phyloP scores from a whole-genome alignment of 2,329 filamentous ascomycete genomes.

The Elsinoe necatrix region DNA sequence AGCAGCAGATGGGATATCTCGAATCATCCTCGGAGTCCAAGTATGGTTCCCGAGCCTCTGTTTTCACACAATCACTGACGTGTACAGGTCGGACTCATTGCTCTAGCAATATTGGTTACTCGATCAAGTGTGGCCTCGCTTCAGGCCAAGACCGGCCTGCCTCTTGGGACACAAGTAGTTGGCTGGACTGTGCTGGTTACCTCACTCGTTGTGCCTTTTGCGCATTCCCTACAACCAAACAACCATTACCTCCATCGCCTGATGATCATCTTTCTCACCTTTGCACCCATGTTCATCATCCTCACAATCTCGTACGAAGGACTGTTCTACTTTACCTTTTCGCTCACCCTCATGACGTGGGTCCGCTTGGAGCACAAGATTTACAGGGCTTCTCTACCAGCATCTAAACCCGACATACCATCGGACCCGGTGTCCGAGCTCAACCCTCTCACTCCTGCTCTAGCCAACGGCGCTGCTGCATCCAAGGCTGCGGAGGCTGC shows the following conservation, averaged over 20 bases:
- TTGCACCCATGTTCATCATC: conserved; percentile 88
- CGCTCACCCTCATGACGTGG: conserved; percentile 74
- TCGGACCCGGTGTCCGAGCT: conserved; percentile 21
- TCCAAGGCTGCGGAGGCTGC: conserved; percentile 27
- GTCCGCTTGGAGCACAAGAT: conserved; percentile 81
- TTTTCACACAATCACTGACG: conserved; percentile 14
- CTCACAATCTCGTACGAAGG: conserved; percentile 96
- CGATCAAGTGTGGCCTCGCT: conserved; percentile 76
- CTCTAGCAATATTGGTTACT: conserved; percentile 78
- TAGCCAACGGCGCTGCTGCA: conserved; percentile 29
- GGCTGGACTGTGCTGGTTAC: conserved; percentile 71
- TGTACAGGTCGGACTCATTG: conserved; percentile 60
- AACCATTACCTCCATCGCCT: conserved; percentile 85
- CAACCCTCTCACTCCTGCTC: conserved; percentile 29
- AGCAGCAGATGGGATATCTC: conserved; percentile 42
- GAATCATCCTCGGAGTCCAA: conserved; percentile 58
- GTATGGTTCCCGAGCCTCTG: conserved; percentile 31
- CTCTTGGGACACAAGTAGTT: conserved; percentile 76
- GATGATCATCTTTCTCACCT: conserved; percentile 81
- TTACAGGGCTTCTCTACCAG: conserved; percentile 33
- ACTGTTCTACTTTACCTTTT: conserved; percentile 89
- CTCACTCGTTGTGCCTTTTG: conserved; percentile 69
- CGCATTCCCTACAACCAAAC: conserved; percentile 73
- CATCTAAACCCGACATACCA: conserved; percentile 21
- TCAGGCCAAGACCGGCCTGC: conserved; percentile 75